A percentile compares a stretch with the other conserved stretches of the same genome.
phyloP scores from a whole-genome alignment of 78 protist species.

The Dictyostelium capitatum region DNA sequence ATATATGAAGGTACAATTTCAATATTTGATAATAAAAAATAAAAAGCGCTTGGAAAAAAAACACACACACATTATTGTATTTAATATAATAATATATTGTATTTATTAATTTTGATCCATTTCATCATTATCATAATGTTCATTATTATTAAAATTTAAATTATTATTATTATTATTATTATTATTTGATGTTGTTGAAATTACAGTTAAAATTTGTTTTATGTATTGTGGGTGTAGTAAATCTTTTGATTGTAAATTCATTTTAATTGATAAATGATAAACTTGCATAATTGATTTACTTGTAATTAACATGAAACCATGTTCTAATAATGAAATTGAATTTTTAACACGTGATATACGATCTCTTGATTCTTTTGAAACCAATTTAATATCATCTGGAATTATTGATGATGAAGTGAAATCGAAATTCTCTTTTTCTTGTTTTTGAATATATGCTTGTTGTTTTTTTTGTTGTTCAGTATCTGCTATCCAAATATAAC shows the following conservation, averaged over 20 bases:
- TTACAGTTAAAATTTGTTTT: constrained; percentile 41
- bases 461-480: constrained; percentile 43
- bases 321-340: constrained; percentile 21
- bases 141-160: constrained; percentile 9
- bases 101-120: neutral
- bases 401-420: neutral
- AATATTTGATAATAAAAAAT: constrained; percentile 14
- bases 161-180: constrained; percentile 2
- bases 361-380: constrained; percentile 46
- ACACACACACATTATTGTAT: too few relatives aligned
- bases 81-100: neutral
- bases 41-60: too few relatives aligned
- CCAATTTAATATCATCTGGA: constrained; percentile 26
- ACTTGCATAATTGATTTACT: constrained; percentile 55
- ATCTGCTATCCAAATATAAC: constrained; percentile 89
- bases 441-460: constrained; percentile 37
- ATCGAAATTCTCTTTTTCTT: constrained; percentile 31
- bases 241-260: constrained; percentile 57
- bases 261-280: constrained; percentile 43
- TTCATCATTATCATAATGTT: constrained; percentile 10
- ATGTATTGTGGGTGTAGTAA: constrained; percentile 74
- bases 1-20: constrained; percentile 26
- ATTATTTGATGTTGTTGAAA: constrained; percentile 5
- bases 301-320: constrained; percentile 47
- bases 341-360: constrained; percentile 73